Base-by-base conservation (phyloP, 2,329 filamentous ascomycete species). In the Fusarium temperatum region DNA sequence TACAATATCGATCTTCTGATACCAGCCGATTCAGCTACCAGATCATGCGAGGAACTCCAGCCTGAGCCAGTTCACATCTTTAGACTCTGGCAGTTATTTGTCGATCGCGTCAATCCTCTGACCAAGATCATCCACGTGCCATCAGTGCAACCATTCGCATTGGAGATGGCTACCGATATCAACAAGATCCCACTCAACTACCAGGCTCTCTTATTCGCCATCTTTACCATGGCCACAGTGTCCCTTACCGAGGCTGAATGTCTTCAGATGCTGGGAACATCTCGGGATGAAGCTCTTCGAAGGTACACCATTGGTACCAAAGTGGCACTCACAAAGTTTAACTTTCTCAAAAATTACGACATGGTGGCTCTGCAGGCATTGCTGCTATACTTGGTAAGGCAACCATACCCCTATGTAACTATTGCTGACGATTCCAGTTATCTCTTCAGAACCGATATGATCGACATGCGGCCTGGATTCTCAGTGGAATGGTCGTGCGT, bases 41-140 rank as follows among this genome's bases (percentile, higher is more conserved):
- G 80, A 30, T 84, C 80, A 50, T 75, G 84, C 20, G 84, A 87
- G 59, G 85, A 87, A 20, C 82, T 93, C 78, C 91, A 92, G 74
- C 93, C 93, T 0, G 84, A 89, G 9, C 88, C 90, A 0, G 86
- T 89, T 18, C 89, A 93, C 39, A 88, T 93, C 32, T 91, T 93
- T 76, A 87, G 87, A 57, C 85, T 96, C 10, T 96, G 93, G 93
- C 91, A 94, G 79, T 85, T 90, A 14, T 95, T 92, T 73, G 83
- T 94, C 11, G 90, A 94, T 55, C 91, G 93, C 69, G 90, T 95
- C 63, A 93, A 95, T 76, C 93, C 93, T 0, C 80, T 94, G 51
- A 89, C 90, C 74, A 95, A 95, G 79, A 83, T 89, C 51, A 90
- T 94, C 30, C 93, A 96, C 78, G 88, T 92, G 4, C 93, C 93